Percentiles rank a stretch among this genome's conserved stretches.
These are phyloP conservation scores for Umbelopsis sp. DNA, from an alignment of 371 early-diverging fungal species.

Conservation along the genomic window DNA sequence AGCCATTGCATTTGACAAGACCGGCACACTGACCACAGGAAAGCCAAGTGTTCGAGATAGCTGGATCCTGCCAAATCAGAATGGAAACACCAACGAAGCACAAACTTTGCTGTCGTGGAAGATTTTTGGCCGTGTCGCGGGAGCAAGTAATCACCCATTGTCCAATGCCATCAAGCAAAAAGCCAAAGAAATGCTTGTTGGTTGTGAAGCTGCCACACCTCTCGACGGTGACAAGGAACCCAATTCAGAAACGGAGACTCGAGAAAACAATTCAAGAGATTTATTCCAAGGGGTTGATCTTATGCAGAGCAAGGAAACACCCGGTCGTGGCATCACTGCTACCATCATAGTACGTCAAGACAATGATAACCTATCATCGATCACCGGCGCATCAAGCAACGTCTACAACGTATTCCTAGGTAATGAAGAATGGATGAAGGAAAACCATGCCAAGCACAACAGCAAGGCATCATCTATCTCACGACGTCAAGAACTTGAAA, in stretches of 20 bases:
- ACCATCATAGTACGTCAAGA: conserved; percentile 30
- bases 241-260: conserved; percentile 21
- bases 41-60: conserved; percentile 58
- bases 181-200: conserved; percentile 27
- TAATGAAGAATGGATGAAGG: conserved; percentile 73
- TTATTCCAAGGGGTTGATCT: conserved; percentile 54
- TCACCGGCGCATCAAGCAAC: neutral
- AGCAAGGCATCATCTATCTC: conserved; percentile 23
- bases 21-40: conserved; percentile 80
- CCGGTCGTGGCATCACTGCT: conserved; percentile 71
- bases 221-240: conserved; percentile 16
- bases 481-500: conserved; percentile 41
- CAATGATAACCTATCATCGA: neutral
- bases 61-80: conserved; percentile 30
- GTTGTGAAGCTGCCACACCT: neutral
- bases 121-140: conserved; percentile 48
- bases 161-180: conserved; percentile 48
- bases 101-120: conserved; percentile 39
- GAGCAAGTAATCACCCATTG: conserved; percentile 49
- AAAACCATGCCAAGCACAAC: conserved; percentile 59
- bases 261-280: conserved; percentile 28
- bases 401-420: conserved; percentile 59
- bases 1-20: conserved; percentile 93
- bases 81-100: neutral
- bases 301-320: conserved; percentile 60